These are phyloP conservation scores for Heimioporus sp. DNA, from an alignment of 768 basidiomycete species.

Conservation along the genomic window DNA sequence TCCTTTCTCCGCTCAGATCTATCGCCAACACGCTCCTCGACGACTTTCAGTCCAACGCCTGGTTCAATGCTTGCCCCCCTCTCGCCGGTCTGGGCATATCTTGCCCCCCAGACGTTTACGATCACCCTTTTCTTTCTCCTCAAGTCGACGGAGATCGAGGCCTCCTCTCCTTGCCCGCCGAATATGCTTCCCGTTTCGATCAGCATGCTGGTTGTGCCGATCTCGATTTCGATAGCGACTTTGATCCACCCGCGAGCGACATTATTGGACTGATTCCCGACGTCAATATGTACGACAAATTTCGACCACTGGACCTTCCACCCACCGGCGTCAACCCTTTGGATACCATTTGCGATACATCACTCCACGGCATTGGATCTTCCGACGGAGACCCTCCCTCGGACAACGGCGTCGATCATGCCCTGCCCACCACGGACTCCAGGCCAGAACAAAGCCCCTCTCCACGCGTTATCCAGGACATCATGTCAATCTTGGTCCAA, in stretches of 20 bases:
- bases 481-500: slow-evolving; percentile 28
- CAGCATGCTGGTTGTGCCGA: neutral
- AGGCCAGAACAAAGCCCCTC: slow-evolving; percentile 19
- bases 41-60: slow-evolving; percentile 33
- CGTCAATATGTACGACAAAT: slow-evolving; percentile 34
- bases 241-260: slow-evolving; percentile 8
- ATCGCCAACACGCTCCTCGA: slow-evolving; percentile 12
- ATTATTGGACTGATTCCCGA: slow-evolving; percentile 30
- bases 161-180: neutral
- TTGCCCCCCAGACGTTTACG: neutral
- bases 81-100: slow-evolving; percentile 30
- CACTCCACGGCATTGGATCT: neutral
- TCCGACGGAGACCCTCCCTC: neutral
- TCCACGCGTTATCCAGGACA: slow-evolving; percentile 29
- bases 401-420: neutral
- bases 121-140: neutral
- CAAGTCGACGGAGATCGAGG: slow-evolving; percentile 5
- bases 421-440: neutral
- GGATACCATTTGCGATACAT: slow-evolving; percentile 29
- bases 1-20: slow-evolving; percentile 27
- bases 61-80: slow-evolving; percentile 9
- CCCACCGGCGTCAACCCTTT: slow-evolving; percentile 39
- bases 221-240: slow-evolving; percentile 7
- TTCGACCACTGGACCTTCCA: slow-evolving; percentile 14
- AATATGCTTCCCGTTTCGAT: neutral